Percentiles rank a stretch among this genome's conserved stretches.
Evolutionary conservation across 805 yeast genomes (phyloP).

Genomic region (Ogataea naganishii): DNA sequence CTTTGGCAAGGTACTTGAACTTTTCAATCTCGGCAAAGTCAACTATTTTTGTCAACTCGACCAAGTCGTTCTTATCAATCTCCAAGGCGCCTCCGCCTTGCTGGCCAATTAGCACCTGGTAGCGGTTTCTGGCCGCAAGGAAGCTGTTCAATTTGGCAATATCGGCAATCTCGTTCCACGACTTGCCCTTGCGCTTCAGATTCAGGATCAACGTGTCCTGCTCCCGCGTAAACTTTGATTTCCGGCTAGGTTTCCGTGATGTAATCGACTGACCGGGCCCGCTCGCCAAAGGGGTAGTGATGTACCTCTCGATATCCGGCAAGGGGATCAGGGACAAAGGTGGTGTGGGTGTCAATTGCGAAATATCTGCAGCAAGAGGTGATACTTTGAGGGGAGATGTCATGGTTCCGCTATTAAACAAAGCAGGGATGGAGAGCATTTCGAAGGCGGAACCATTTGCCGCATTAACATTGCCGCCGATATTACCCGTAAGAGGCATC

Average conservation of each 20-base stretch:
- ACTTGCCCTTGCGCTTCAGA: slow-evolving; percentile 52
- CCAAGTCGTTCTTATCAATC: slow-evolving; percentile 52
- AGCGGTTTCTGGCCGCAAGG: slow-evolving; percentile 68
- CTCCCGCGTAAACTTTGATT: slow-evolving; percentile 59
- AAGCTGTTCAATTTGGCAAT: slow-evolving; percentile 54
- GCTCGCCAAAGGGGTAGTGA: too few species aligned
- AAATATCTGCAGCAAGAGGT: slow-evolving; percentile 16
- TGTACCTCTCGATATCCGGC: too few species aligned
- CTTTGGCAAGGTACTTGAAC: slow-evolving; percentile 57
- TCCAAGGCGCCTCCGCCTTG: slow-evolving; percentile 67
- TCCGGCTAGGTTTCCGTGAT: slow-evolving; percentile 46
- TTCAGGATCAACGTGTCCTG: slow-evolving; percentile 60
- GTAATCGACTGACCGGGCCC: slow-evolving; percentile 30
- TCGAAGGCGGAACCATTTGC: too few species aligned
- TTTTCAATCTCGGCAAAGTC: slow-evolving; percentile 68
- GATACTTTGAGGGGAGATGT: too few species aligned
- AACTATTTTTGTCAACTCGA: slow-evolving; percentile 38
- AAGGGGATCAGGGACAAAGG: too few species aligned
- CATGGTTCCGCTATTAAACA: too few species aligned
- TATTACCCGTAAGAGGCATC: too few species aligned
- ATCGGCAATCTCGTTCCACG: slow-evolving; percentile 71
- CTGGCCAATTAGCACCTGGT: slow-evolving; percentile 75
- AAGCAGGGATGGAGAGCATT: too few species aligned
- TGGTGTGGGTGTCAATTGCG: slow-evolving; percentile 18
- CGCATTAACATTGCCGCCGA: too few species aligned